Percentiles rank a stretch among this genome's conserved stretches.
Conservation (phyloP, 768 basidiomycete species). For the Tricholoma bakamatsutake region DNA sequence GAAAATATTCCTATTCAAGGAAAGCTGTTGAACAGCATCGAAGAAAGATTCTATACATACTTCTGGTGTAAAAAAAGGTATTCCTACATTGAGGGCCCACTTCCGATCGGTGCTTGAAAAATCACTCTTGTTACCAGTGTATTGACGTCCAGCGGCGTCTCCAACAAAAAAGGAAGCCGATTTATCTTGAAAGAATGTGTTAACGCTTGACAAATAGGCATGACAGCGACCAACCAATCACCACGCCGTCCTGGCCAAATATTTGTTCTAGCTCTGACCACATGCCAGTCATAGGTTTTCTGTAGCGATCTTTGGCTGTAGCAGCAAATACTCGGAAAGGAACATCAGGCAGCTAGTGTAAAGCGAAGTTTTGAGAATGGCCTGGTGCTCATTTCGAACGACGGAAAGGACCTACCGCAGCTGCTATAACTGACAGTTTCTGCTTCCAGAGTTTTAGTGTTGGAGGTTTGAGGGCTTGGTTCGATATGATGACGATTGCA, state of each 20-base stretch:
- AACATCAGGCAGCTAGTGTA: constrained; percentile 53
- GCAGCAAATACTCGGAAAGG: constrained; percentile 82
- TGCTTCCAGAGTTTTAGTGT: constrained; percentile 63
- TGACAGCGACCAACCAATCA: constrained; percentile 49
- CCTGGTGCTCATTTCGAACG: not conserved
- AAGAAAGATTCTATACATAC: constrained; percentile 28
- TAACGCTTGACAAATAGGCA: not conserved
- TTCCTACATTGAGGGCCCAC: constrained; percentile 71
- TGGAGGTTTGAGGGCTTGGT: constrained; percentile 56
- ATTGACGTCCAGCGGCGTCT: constrained; percentile 79
- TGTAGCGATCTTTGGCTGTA: constrained; percentile 61
- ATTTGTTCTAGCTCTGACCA: constrained; percentile 68
- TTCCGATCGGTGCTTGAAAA: constrained; percentile 82
- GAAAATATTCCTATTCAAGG: constrained; percentile 67
- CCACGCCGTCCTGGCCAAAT: constrained; percentile 48
- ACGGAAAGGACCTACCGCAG: constrained; percentile 36
- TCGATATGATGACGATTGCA: constrained; percentile 73
- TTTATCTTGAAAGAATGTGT: constrained; percentile 43
- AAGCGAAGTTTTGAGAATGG: not conserved
- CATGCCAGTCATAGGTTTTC: constrained; percentile 89
- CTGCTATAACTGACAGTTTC: constrained; percentile 67
- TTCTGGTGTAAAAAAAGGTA: constrained; percentile 83
- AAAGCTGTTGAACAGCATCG: not conserved
- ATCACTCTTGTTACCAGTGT: constrained; percentile 42
- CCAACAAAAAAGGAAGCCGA: constrained; percentile 72